Evolutionary conservation across 257 asterid species (phyloP), one percentile per base, ranked within the genome.

Genomic region (Oldenlandia corymbosa): DNA sequence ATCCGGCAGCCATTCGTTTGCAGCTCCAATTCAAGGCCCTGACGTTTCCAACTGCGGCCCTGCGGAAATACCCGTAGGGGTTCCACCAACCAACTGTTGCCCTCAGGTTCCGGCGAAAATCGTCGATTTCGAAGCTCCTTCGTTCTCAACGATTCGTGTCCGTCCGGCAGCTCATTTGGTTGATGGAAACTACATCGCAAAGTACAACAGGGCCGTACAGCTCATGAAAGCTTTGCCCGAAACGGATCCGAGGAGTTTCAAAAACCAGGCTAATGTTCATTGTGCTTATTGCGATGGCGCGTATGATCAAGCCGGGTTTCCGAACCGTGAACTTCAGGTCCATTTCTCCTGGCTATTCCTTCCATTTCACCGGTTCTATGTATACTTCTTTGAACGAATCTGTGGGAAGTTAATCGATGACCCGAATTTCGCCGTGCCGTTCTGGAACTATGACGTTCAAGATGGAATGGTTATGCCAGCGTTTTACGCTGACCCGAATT

Each of bases 241-340:
- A 18, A 73, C 77, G 32, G 97, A 90, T 65, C 97, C 97, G 0
- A 84, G 95, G 8, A 90, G 79, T 78, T 90, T 90, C 84, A 82
- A 7, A 58, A 88, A 87, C 31, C 97, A 87, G 10, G 97, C 97
- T 2, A 78, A 77, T 37, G 81, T 90, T 51, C 97, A 90, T 53
- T 90, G 95, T 50, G 97, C 97, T 50, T 90, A 90, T 50, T 90
- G 97, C 65, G 81, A 85, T 70, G 97, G 95, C 27, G 90, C 95
- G 1, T 87, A 90, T 52, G 91, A 83, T 27, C 97, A 89, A 62
- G 77, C 72, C 3, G 95, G 95, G 1, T 81, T 86, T 34, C 97
- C 95, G 0, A 55, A 84, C 49, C 72, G 79, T 0, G 95, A 84
- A 73, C 81, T 86, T 23, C 97, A 87, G 72, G 85, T 90, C 53